A percentile compares a stretch with the other conserved stretches of the same genome.
phyloP scores from a whole-genome alignment of 2,329 filamentous ascomycete species.

The Geosmithia putterillii region DNA sequence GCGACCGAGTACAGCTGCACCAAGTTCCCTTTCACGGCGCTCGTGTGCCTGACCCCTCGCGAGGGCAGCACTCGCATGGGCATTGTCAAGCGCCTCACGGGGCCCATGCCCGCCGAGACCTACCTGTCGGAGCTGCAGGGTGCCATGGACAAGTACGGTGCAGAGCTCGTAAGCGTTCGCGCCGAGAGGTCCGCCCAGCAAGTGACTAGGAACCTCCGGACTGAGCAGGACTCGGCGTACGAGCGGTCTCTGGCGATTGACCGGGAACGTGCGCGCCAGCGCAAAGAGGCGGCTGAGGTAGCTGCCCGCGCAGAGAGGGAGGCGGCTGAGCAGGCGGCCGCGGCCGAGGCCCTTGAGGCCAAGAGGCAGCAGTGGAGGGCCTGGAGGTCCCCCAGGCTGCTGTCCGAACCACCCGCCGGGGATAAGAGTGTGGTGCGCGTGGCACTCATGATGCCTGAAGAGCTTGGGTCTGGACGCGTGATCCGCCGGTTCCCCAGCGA shows the following conservation, averaged over 20 bases:
- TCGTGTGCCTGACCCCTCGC: conserved; percentile 79
- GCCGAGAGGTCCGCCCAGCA: conserved; percentile 69
- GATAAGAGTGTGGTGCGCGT: conserved; percentile 62
- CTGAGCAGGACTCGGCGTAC: conserved; percentile 86
- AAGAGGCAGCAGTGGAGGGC: conserved; percentile 56
- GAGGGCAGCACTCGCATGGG: conserved; percentile 83
- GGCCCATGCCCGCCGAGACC: conserved; percentile 55
- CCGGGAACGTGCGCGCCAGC: conserved; percentile 67
- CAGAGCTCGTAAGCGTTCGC: conserved; percentile 63
- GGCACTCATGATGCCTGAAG: conserved; percentile 50
- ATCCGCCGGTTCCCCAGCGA: conserved; percentile 60
- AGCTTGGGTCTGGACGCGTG: conserved; percentile 55
- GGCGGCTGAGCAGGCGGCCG: conserved; percentile 47
- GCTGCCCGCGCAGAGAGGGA: conserved; percentile 56
- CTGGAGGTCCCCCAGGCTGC: conserved; percentile 63
- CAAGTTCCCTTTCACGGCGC: conserved; percentile 80
- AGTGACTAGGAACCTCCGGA: conserved; percentile 66
- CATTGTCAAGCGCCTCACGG: conserved; percentile 66
- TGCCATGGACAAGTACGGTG: conserved; percentile 63
- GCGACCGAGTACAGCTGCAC: conserved; percentile 77
- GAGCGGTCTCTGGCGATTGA: conserved; percentile 83
- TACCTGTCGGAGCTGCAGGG: conserved; percentile 64
- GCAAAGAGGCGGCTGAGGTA: conserved; percentile 61
- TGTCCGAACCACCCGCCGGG: conserved; percentile 50
- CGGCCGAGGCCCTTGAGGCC: conserved; percentile 35